Conservation (phyloP, 805 yeast species). For the Starmerella cellae region DNA sequence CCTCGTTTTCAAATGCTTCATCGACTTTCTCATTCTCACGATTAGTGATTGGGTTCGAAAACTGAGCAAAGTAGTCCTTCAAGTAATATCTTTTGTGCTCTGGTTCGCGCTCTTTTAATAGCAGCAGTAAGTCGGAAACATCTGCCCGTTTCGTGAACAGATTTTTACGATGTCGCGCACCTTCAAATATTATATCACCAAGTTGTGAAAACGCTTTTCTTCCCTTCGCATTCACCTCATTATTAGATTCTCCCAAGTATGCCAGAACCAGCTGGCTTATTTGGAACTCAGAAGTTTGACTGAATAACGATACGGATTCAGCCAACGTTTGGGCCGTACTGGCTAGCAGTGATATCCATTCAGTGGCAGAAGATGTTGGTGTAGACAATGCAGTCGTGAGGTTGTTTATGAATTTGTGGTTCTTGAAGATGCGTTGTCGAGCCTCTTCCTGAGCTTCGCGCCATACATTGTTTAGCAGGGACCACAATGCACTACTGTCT, state of each 20-base stretch:
- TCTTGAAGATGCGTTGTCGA: slow-evolving; percentile 9
- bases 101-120: neutral
- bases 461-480: slow-evolving; percentile 11
- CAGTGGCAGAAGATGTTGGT: neutral
- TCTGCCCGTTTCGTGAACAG: neutral
- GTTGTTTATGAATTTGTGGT: slow-evolving; percentile 6
- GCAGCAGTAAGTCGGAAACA: neutral
- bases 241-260: slow-evolving; percentile 1
- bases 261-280: slow-evolving; percentile 9
- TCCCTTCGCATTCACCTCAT: neutral
- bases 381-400: slow-evolving; percentile 1
- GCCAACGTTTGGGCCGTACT: neutral
- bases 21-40: neutral
- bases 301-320: neutral
- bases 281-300: slow-evolving; percentile 8
- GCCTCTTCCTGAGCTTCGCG: slow-evolving; percentile 1
- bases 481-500: slow-evolving; percentile 17
- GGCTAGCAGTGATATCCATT: neutral
- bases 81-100: neutral
- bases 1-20: neutral
- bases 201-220: neutral
- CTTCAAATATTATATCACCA: slow-evolving; percentile 4
- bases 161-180: neutral
- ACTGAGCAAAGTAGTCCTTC: neutral
- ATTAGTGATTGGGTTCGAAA: neutral